Evolutionary conservation across 2,329 filamentous ascomycete genomes (phyloP).

Genomic region (Exophiala phaeomuriformis): DNA sequence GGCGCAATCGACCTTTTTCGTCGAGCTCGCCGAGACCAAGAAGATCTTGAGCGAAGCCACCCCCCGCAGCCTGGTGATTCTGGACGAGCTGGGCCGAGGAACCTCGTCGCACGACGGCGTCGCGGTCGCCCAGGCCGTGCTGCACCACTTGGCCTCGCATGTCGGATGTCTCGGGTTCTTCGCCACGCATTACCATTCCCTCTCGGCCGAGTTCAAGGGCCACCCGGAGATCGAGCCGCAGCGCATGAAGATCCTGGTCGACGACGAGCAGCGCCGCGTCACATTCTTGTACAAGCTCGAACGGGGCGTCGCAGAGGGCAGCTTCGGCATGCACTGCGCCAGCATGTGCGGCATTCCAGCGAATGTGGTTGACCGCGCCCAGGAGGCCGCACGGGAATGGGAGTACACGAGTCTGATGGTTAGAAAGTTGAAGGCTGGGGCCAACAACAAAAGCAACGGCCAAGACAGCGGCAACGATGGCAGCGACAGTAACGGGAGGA

Average conservation of each 20-base stretch:
- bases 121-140: conserved; percentile 88
- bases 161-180: conserved; percentile 95
- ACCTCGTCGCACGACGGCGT: conserved; percentile 95
- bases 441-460: conserved; percentile 52
- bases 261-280: conserved; percentile 74
- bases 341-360: conserved; percentile 91
- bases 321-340: conserved; percentile 98
- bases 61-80: conserved; percentile 85
- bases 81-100: conserved; percentile 91
- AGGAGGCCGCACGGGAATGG: conserved; percentile 84
- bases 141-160: conserved; percentile 92
- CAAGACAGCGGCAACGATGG: conserved; percentile 34
- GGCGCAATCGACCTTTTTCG: conserved; percentile 95
- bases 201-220: conserved; percentile 80
- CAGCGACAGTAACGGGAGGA: background rate
- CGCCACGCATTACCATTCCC: conserved; percentile 91
- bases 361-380: conserved; percentile 76
- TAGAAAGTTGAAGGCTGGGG: conserved; percentile 58
- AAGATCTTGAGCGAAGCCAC: conserved; percentile 95
- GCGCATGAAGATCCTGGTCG: conserved; percentile 91
- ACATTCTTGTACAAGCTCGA: conserved; percentile 95
- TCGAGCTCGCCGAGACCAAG: conserved; percentile 94
- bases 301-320: conserved; percentile 86
- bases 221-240: conserved; percentile 83
- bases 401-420: conserved; percentile 89